Conservation (phyloP, 306 rosid genomes). For the Lagenaria siceraria region DNA sequence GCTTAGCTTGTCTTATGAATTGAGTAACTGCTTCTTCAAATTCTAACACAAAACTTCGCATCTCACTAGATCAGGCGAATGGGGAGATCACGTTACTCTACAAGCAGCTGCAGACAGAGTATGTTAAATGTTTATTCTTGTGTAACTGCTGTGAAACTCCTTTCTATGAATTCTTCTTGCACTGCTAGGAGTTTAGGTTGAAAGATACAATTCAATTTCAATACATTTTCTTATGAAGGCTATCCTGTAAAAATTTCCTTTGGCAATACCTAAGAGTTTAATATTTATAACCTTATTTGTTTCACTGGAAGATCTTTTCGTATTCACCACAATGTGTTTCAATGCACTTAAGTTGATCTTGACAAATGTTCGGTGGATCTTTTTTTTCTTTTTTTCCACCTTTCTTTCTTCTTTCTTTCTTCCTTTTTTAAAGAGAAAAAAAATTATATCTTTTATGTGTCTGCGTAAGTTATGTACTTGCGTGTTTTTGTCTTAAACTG, state of each 20-base stretch:
- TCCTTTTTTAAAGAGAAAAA: no score
- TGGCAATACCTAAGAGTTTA: background rate
- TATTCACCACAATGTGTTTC: background rate
- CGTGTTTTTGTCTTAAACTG: background rate
- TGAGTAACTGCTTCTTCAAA: slow-evolving; percentile 18
- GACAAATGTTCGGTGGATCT: background rate
- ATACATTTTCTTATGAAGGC: background rate
- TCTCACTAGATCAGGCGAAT: slow-evolving; percentile 76
- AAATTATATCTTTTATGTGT: background rate
- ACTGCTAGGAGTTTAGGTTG: background rate
- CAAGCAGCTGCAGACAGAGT: slow-evolving; percentile 98
- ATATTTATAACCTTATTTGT: background rate
- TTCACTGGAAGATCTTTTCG: background rate
- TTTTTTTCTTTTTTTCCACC: background rate
- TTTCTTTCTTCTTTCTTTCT: background rate
- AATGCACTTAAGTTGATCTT: background rate
- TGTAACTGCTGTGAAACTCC: background rate
- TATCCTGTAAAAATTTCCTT: background rate
- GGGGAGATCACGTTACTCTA: slow-evolving; percentile 98
- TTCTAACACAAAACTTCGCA: slow-evolving; percentile 11
- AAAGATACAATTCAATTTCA: background rate
- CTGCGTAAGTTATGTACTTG: background rate
- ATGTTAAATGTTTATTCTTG: slow-evolving; percentile 17
- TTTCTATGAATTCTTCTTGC: background rate
- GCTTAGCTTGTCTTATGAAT: slow-evolving; percentile 10